Conservation (phyloP, 495 filamentous ascomycete genomes). For the Aspergillus cavernicola region DNA sequence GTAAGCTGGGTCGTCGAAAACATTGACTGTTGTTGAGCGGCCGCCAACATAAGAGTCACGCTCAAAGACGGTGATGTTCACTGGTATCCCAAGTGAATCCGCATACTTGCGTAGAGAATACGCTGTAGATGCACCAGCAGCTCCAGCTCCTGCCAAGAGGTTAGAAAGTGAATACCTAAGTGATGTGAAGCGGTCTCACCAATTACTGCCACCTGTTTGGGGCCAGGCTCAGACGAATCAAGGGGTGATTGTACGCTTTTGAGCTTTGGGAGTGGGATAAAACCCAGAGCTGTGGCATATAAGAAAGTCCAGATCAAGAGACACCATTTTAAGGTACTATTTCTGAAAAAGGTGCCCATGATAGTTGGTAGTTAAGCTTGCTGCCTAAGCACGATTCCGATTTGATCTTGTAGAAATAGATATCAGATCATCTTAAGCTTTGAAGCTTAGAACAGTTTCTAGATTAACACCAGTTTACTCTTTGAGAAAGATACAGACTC, state of each 20-base stretch:
- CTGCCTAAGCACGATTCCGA: neutral
- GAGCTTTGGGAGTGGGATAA: slow-evolving; percentile 22
- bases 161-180: slow-evolving; percentile 1
- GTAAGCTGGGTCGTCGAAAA: slow-evolving; percentile 61
- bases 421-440: neutral
- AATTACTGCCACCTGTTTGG: slow-evolving; percentile 46
- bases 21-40: slow-evolving; percentile 83
- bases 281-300: slow-evolving; percentile 8
- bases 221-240: slow-evolving; percentile 8
- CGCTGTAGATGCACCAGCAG: slow-evolving; percentile 82
- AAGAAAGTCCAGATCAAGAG: slow-evolving; percentile 7
- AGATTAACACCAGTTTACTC: neutral
- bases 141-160: slow-evolving; percentile 68
- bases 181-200: slow-evolving; percentile 26
- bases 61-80: slow-evolving; percentile 89
- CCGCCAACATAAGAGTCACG: slow-evolving; percentile 77
- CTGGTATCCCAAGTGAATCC: slow-evolving; percentile 41
- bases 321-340: neutral
- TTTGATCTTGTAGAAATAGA: neutral
- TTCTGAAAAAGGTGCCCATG: slow-evolving; percentile 7
- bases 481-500: too few relatives aligned
- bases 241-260: slow-evolving; percentile 24
- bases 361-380: neutral
- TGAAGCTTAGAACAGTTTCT: neutral
- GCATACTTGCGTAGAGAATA: slow-evolving; percentile 75